Base-by-base conservation (phyloP, 495 filamentous ascomycete genomes). In the Penicillium turbatum region DNA sequence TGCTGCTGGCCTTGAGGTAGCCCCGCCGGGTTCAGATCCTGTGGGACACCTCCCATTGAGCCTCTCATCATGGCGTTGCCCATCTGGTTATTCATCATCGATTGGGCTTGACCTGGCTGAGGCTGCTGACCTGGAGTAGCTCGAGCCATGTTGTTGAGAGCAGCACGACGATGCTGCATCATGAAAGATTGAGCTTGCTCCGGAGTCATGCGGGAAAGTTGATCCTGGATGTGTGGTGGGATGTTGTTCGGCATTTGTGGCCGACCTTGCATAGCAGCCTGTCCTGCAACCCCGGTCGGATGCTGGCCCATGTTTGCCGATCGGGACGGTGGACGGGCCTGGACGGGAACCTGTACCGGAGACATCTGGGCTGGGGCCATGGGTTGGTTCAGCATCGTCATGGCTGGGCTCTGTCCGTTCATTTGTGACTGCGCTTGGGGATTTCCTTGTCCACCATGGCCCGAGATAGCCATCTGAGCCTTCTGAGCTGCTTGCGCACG, bases 341-440 rank as follows among this genome's bases (percentile, higher is more conserved):
- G 73, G 31, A 64, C 63, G 35, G 66, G 57, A 9, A 65, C 64
- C 45, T 73, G 74, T 17, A 61, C 67, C 5, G 74, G 74, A 29
- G 74, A 76, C 63, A 76, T 75, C 40, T 76, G 73, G 19, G 63
- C 63, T 5, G 75, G 72, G 17, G 69, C 71, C 68, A 85, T 79
- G 0, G 81, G 80, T 43, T 79, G 78, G 35, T 82, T 86, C 35
- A 85, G 67, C 70, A 79, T 82, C 0, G 79, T 70, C 82, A 85
- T 84, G 3, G 72, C 75, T 7, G 79, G 74, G 46, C 72, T 79
- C 48, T 81, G 79, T 45, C 77, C 77, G 1, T 73, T 35, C 21
- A 76, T 69, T 39, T 77, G 74, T 27, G 70, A 64, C 15, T 70
- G 67, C 32, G 69, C 43, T 46, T 74, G 71, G 16, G 64, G 37